Percentiles rank a stretch among this genome's conserved stretches.
Evolutionary conservation across 2,329 filamentous ascomycete genomes (phyloP).

Genomic region (Colletotrichum sp.): DNA sequence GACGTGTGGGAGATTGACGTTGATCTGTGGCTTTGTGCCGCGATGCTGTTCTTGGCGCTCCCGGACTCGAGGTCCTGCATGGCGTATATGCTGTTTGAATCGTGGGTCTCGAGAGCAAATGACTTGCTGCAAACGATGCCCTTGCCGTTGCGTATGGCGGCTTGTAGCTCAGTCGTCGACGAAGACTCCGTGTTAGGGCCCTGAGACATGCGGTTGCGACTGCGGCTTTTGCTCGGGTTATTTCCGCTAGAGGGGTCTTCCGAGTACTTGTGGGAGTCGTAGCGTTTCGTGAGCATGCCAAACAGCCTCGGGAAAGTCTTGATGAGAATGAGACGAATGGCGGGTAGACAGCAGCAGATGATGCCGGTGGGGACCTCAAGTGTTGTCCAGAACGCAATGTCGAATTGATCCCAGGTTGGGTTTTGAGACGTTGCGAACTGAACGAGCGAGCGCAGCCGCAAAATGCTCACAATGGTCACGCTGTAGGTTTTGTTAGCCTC

Average conservation of each 20-base stretch:
- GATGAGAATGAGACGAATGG: constrained; percentile 18
- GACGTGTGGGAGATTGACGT: not conserved
- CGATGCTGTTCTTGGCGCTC: not conserved
- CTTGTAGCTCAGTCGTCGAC: not conserved
- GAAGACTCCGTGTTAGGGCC: not conserved
- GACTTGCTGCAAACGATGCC: not conserved
- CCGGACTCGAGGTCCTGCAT: constrained; percentile 1
- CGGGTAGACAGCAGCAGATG: constrained; percentile 11
- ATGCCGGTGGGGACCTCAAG: constrained; percentile 14
- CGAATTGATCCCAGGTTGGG: constrained; percentile 32
- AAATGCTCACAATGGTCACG: constrained; percentile 34
- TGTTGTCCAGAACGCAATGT: constrained; percentile 24
- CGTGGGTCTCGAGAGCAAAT: not conserved
- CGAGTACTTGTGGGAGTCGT: not conserved
- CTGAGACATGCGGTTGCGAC: not conserved
- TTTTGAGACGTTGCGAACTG: constrained; percentile 29
- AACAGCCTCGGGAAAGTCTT: constrained; percentile 3
- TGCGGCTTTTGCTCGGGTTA: not conserved
- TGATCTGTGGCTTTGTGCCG: not conserved
- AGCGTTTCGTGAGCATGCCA: constrained; percentile 2
- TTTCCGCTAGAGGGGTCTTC: not conserved
- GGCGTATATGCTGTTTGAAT: not conserved
- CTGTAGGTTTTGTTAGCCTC: constrained; percentile 15
- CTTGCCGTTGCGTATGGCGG: not conserved
- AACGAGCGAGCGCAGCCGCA: constrained; percentile 31